Evolutionary conservation across 257 asterid species (phyloP).

Genomic region (Primulina tabacum): DNA sequence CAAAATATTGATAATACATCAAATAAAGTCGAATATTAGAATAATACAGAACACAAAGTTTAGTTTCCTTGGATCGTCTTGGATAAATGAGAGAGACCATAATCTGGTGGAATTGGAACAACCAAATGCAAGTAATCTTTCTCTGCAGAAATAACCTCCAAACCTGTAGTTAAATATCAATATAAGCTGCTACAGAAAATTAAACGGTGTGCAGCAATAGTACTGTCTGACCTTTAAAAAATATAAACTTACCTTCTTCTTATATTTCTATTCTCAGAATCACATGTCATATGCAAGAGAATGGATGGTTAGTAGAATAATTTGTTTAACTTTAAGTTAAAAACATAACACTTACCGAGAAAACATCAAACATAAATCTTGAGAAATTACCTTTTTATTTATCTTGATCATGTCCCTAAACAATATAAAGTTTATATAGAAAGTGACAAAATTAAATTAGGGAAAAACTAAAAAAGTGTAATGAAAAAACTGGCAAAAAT

Average conservation of each 20-base stretch:
- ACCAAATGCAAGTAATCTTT: slow-evolving; percentile 25
- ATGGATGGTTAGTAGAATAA: background rate
- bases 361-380: no score
- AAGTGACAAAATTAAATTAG: no score
- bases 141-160: slow-evolving; percentile 34
- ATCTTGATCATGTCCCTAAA: no score
- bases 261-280: background rate
- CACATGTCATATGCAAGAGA: background rate
- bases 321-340: background rate
- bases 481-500: no score
- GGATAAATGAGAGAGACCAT: background rate
- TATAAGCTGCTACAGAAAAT: slow-evolving; percentile 30
- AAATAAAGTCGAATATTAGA: no score
- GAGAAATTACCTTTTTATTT: background rate
- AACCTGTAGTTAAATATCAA: slow-evolving; percentile 55
- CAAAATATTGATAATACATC: background rate
- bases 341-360: background rate
- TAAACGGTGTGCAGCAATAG: slow-evolving; percentile 37
- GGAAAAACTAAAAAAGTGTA: no score
- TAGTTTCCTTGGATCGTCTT: background rate
- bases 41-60: background rate
- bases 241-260: background rate
- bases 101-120: slow-evolving; percentile 16
- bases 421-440: no score
- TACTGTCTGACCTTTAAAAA: slow-evolving; percentile 47